phyloP scores from a whole-genome alignment of 768 basidiomycete genomes.

The Boletus sp. region DNA sequence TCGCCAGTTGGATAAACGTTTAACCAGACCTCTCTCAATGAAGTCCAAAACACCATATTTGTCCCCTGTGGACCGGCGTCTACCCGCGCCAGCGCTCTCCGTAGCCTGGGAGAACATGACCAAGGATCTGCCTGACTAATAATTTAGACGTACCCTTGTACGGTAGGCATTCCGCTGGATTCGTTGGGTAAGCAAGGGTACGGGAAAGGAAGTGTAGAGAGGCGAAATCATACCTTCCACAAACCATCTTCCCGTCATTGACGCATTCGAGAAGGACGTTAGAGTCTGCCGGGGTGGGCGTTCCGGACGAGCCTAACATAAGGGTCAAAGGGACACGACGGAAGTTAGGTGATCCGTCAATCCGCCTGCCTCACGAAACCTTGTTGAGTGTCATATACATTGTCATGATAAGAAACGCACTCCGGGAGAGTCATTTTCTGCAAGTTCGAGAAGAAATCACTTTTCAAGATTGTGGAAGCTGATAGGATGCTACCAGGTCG shows the following conservation, averaged over 20 bases:
- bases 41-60: constrained; percentile 90
- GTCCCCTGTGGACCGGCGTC: constrained; percentile 76
- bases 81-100: constrained; percentile 74
- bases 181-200: constrained; percentile 22
- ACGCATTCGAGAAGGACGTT: constrained; percentile 36
- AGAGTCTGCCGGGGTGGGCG: constrained; percentile 31
- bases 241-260: constrained; percentile 60
- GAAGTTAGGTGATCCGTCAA: constrained; percentile 95
- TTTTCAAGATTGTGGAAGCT: constrained; percentile 91
- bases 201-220: neutral
- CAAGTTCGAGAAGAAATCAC: constrained; percentile 88
- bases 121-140: neutral
- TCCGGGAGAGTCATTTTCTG: constrained; percentile 98
- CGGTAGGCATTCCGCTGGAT: constrained; percentile 89
- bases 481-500: constrained; percentile 85
- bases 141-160: constrained; percentile 52
- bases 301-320: constrained; percentile 21
- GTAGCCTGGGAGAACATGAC: constrained; percentile 48
- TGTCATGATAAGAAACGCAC: constrained; percentile 40
- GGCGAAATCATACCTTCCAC: constrained; percentile 58
- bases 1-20: neutral
- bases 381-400: constrained; percentile 1
- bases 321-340: constrained; percentile 72
- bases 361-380: constrained; percentile 49
- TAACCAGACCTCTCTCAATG: constrained; percentile 74